Conservation (phyloP, 2,329 filamentous ascomycete species). For the Xylaria sp. region DNA sequence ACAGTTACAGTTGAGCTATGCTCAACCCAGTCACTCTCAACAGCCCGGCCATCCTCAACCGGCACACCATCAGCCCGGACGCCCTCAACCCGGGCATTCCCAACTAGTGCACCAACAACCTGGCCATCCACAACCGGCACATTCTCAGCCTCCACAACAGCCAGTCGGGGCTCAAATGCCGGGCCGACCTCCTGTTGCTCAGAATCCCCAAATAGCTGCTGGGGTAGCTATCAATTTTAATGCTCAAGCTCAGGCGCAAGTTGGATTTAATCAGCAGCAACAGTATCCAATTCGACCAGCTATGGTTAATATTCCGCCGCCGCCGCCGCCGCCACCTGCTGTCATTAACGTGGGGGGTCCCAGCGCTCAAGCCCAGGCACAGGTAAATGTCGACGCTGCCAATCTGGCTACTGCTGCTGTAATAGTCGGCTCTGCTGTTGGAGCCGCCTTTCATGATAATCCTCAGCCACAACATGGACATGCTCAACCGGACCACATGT, state of each 20-base stretch:
- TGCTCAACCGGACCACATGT: slow-evolving; percentile 10
- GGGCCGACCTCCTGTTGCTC: slow-evolving; percentile 42
- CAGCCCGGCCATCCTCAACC: slow-evolving; percentile 9
- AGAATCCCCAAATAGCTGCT: slow-evolving; percentile 36
- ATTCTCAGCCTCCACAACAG: slow-evolving; percentile 34
- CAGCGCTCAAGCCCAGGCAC: slow-evolving; percentile 25
- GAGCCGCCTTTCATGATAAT: slow-evolving; percentile 22
- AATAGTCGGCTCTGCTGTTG: slow-evolving; percentile 22
- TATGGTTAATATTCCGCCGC: slow-evolving; percentile 19
- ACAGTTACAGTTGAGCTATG: background rate
- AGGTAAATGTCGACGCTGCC: slow-evolving; percentile 21
- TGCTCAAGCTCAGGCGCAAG: slow-evolving; percentile 34
- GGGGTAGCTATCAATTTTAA: slow-evolving; percentile 36
- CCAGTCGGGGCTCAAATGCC: slow-evolving; percentile 38
- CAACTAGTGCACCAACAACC: slow-evolving; percentile 26
- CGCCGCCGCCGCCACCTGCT: slow-evolving; percentile 27
- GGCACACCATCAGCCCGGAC: slow-evolving; percentile 6
- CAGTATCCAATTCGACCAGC: slow-evolving; percentile 30
- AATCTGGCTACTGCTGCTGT: slow-evolving; percentile 11
- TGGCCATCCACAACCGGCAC: background rate
- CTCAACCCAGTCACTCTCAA: background rate
- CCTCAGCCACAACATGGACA: slow-evolving; percentile 24
- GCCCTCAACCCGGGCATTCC: slow-evolving; percentile 31
- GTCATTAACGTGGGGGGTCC: background rate
- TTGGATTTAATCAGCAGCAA: slow-evolving; percentile 29